Base-by-base conservation (phyloP, 2,329 filamentous ascomycete species). In the Phoma sp. region DNA sequence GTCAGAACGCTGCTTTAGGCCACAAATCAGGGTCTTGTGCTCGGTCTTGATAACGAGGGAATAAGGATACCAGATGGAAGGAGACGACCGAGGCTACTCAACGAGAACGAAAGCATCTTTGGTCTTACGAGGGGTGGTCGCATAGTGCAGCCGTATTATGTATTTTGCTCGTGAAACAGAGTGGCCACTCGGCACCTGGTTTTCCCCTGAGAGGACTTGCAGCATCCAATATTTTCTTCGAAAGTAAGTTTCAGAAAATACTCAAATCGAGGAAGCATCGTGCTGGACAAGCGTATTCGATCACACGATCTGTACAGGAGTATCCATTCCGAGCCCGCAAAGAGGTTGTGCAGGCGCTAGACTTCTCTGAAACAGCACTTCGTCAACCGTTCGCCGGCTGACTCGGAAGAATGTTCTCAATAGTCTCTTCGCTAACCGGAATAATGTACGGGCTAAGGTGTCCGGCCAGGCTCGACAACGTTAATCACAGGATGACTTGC, bases 341-440 rank as follows among this genome's bases (percentile, higher is more conserved):
- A 36, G 40, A 38, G 24, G 37, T 24, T 46, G 25, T 19, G 41
- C 32, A 15, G 17, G 29, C 40, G 46, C 52, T 55, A 55, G 32
- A 22, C 32, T 21, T 9, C 8, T 27, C 22, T 55, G 45, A 51
- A 55, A 55, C 46, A 33, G 52, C 41, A 38, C 29, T 37, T 45
- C 31, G 17, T 40, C 31, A 21, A 46, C 15, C 15, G 13, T 32
- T 41, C 41, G 38, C 37, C 25, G 52, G 52, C 31, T 21, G 24
- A 38, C 7, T 41, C 40, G 45, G 45, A 36, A 46, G 17, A 9
- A 33, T 10, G 27, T 22, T 33, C 24, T 50, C 46, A 35, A 43
- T 50, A 55, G 45, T 40, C 41, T 47, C n/a, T 17, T 22, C 22
- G 8, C 46, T 50, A 55, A 22, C 2, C 19, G 8, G 15, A 50